A percentile compares a stretch with the other conserved stretches of the same genome.
These are phyloP conservation scores for Polychaeton citri DNA, from an alignment of 2,329 filamentous ascomycete genomes.

Conservation along the genomic window DNA sequence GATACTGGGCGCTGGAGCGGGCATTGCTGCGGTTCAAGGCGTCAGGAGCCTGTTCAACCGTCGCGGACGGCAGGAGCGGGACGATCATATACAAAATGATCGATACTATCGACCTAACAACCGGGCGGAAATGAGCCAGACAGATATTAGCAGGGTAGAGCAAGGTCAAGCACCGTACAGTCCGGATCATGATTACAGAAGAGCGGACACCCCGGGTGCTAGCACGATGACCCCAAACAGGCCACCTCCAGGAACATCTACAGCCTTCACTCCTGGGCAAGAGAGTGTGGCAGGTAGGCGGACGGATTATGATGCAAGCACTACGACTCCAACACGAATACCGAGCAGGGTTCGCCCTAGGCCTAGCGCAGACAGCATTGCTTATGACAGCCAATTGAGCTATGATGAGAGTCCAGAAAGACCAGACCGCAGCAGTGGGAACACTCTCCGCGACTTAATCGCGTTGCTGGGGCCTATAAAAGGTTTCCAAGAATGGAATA, in stretches of 20 bases:
- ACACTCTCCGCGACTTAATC: constrained; percentile 33
- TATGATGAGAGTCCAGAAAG: constrained; percentile 15
- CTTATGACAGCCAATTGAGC: constrained; percentile 27
- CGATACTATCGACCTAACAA: constrained; percentile 33
- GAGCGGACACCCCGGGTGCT: constrained; percentile 4
- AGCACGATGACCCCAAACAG: not conserved
- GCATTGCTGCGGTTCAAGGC: constrained; percentile 26
- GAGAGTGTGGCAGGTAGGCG: not conserved
- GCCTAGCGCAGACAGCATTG: constrained; percentile 24
- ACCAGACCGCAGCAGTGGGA: constrained; percentile 9
- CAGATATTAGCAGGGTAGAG: constrained; percentile 35
- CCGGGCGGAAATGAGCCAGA: constrained; percentile 31
- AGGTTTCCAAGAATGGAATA: constrained; percentile 27
- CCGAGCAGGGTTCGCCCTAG: constrained; percentile 27
- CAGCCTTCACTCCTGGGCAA: not conserved
- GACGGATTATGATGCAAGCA: not conserved
- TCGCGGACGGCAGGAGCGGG: constrained; percentile 31
- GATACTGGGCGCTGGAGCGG: constrained; percentile 31
- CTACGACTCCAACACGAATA: constrained; percentile 24
- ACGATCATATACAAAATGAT: constrained; percentile 39
- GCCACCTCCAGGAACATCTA: not conserved
- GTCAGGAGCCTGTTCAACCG: constrained; percentile 44
- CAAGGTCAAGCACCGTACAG: constrained; percentile 40
- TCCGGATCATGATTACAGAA: constrained; percentile 17
- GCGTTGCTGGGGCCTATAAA: constrained; percentile 25